Evolutionary conservation across 78 protist species (phyloP).

Genomic region (Speleostelium caveatum): DNA sequence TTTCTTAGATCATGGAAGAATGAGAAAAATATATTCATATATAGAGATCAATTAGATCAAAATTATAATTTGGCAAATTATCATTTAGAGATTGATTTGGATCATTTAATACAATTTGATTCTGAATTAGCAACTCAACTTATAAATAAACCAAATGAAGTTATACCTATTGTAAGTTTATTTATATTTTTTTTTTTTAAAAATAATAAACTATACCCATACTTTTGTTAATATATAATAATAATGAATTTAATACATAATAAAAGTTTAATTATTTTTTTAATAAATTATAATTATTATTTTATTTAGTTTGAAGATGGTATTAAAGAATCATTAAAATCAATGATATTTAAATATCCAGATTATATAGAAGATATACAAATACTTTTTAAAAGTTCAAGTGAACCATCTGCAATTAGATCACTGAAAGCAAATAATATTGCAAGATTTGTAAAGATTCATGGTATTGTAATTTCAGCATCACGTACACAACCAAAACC

Average conservation of each 20-base stretch:
- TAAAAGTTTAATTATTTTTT: neutral
- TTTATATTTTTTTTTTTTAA: too few relatives aligned
- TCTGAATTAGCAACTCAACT: slow-evolving; percentile 14
- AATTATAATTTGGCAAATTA: slow-evolving; percentile 22
- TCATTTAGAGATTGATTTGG: slow-evolving; percentile 62
- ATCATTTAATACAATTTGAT: slow-evolving; percentile 69
- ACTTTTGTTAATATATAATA: neutral
- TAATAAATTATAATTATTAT: too few relatives aligned
- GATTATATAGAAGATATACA: slow-evolving; percentile 66
- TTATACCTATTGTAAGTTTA: slow-evolving; percentile 65
- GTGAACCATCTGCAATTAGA: slow-evolving; percentile 82
- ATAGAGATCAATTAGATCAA: slow-evolving; percentile 67
- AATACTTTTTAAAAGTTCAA: slow-evolving; percentile 59
- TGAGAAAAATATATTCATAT: slow-evolving; percentile 47
- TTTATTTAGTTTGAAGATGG: slow-evolving; percentile 54
- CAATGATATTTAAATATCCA: slow-evolving; percentile 27
- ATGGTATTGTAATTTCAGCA: slow-evolving; percentile 94
- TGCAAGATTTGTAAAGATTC: slow-evolving; percentile 84
- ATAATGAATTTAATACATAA: neutral
- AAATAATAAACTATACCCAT: neutral
- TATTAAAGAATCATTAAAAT: slow-evolving; percentile 21
- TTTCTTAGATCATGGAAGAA: slow-evolving; percentile 61
- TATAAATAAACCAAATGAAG: slow-evolving; percentile 26
- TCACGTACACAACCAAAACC: slow-evolving; percentile 87
- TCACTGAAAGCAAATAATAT: slow-evolving; percentile 74